A percentile compares a stretch with the other conserved stretches of the same genome.
Evolutionary conservation across 768 basidiomycete genomes (phyloP).

Genomic region (Tulasnella sp.): DNA sequence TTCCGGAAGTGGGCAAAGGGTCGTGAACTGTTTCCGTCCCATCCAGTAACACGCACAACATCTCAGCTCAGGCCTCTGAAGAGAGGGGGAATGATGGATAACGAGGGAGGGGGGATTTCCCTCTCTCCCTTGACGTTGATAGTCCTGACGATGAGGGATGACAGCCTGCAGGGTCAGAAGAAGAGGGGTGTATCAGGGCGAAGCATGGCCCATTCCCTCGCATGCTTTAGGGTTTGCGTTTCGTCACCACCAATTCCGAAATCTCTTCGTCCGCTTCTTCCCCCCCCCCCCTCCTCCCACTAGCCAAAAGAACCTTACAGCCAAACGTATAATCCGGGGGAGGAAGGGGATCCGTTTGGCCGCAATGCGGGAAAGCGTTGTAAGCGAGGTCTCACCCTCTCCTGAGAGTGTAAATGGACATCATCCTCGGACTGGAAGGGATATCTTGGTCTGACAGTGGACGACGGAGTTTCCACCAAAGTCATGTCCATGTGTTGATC

Average conservation of each 20-base stretch:
- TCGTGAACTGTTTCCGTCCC: neutral
- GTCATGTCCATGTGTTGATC: neutral
- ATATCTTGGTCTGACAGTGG: neutral
- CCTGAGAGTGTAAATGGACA: neutral
- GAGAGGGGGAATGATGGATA: too few relatives aligned
- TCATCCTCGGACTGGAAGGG: neutral
- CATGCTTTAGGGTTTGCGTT: conserved; percentile 3
- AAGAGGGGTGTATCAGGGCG: neutral
- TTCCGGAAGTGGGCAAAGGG: neutral
- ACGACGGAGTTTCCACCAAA: neutral
- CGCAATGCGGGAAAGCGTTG: neutral
- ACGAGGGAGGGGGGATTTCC: too few relatives aligned
- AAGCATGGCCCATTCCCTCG: neutral
- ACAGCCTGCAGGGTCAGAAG: neutral
- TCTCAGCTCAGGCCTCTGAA: conserved; percentile 1
- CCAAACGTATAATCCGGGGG: neutral
- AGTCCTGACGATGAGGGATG: neutral
- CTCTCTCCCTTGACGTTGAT: neutral
- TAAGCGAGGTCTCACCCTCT: neutral
- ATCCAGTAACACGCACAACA: neutral
- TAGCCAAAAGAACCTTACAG: neutral
- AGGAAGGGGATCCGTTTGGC: neutral
- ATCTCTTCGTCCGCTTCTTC: neutral
- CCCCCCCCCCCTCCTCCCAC: neutral
- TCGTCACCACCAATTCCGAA: neutral